phyloP scores from a whole-genome alignment of 495 filamentous ascomycete genomes.

The Penicillium riverlandense region DNA sequence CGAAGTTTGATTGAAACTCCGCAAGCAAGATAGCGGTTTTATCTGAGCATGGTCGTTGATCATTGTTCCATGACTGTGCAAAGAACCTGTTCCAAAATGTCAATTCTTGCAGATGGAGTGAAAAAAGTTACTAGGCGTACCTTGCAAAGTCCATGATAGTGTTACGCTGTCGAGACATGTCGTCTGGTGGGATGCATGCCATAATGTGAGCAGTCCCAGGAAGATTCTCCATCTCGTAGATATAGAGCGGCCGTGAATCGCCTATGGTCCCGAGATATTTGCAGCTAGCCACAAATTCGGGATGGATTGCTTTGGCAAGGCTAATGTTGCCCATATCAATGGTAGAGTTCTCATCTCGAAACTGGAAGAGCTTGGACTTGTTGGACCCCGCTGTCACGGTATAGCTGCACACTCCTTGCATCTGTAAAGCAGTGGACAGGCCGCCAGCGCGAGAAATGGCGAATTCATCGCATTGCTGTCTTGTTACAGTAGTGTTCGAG shows the following conservation, averaged over 20 bases:
- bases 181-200: conserved; percentile 7
- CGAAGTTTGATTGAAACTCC: conserved; percentile 7
- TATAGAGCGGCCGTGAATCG: conserved; percentile 3
- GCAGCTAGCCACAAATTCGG: conserved; percentile 9
- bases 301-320: conserved; percentile 6
- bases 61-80: conserved; percentile 8
- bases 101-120: conserved; percentile 2
- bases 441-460: conserved; percentile 4
- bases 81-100: conserved; percentile 8
- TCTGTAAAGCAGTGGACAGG: conserved; percentile 2
- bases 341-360: conserved; percentile 7
- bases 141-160: conserved; percentile 11
- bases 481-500: conserved; percentile 4
- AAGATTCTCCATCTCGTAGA: conserved; percentile 14
- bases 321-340: conserved; percentile 5
- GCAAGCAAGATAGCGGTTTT: conserved; percentile 3
- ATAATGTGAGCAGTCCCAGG: conserved; percentile 8
- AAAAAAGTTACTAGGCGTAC: conserved; percentile 1
- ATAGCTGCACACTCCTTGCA: conserved; percentile 20
- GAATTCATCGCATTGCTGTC: conserved; percentile 8
- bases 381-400: conserved; percentile 16
- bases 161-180: conserved; percentile 1
- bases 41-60: conserved; percentile 3
- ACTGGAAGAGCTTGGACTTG: conserved; percentile 12
- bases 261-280: conserved; percentile 9